These are phyloP conservation scores for Gonapodya prolifera DNA, from an alignment of 192 early-diverging fungal species.

Conservation along the genomic window DNA sequence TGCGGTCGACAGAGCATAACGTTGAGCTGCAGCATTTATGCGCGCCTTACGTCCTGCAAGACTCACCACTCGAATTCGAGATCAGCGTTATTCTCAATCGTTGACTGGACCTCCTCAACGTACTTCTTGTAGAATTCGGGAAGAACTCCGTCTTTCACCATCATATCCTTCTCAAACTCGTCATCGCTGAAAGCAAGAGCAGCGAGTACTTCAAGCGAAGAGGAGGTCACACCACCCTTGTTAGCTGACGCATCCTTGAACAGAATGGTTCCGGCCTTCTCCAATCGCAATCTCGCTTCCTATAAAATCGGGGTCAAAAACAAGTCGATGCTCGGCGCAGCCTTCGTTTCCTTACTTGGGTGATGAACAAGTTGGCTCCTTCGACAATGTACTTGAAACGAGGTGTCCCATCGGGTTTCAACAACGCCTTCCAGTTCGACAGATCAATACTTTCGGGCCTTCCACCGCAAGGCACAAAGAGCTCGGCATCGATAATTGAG, in stretches of 20 bases:
- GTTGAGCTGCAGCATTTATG: too few species aligned
- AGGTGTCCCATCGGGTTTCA: constrained; percentile 67
- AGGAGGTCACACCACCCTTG: constrained; percentile 98
- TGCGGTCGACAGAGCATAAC: too few species aligned
- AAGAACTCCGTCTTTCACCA: constrained; percentile 52
- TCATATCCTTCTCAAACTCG: constrained; percentile 84
- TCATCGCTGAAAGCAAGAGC: constrained; percentile 88
- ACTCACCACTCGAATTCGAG: too few species aligned
- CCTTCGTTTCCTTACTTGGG: constrained; percentile 78
- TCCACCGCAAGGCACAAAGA: constrained; percentile 99
- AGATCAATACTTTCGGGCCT: constrained; percentile 95
- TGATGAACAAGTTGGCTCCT: constrained; percentile 98
- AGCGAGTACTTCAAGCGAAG: constrained; percentile 92
- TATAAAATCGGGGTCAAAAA: neutral
- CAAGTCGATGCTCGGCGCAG: neutral
- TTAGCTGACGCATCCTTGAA: constrained; percentile 99
- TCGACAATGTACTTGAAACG: constrained; percentile 99
- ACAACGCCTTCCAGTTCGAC: constrained; percentile 65
- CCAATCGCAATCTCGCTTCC: constrained; percentile 89
- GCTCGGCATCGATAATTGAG: constrained; percentile 58
- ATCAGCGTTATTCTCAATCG: constrained; percentile 90
- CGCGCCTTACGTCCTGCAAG: too few species aligned
- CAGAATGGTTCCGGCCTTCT: constrained; percentile 84
- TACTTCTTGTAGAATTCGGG: constrained; percentile 90
- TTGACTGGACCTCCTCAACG: constrained; percentile 77